A percentile compares a stretch with the other conserved stretches of the same genome.
Conservation (phyloP, 805 yeast species). For the Candida xiaguanensis region DNA sequence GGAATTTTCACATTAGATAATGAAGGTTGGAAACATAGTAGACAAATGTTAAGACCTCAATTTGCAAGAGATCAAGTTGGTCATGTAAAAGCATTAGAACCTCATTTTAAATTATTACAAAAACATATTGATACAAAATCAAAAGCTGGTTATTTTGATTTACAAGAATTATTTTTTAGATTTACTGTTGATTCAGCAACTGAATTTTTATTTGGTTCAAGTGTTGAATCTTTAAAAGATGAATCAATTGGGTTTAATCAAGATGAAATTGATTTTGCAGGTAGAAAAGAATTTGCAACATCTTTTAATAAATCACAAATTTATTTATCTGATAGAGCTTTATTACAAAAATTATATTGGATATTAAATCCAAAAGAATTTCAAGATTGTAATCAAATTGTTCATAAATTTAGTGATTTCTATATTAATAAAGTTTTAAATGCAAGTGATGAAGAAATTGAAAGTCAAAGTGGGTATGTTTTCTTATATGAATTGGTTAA, state of each 20-base stretch:
- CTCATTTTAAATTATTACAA: conserved; percentile 24
- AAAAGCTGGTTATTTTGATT: conserved; percentile 22
- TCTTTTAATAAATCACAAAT: conserved; percentile 35
- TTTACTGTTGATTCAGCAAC: conserved; percentile 39
- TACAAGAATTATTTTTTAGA: conserved; percentile 31
- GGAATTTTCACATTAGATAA: conserved; percentile 38
- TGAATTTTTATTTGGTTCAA: conserved; percentile 38
- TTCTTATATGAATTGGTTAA: conserved; percentile 38
- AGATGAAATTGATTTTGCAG: conserved; percentile 19
- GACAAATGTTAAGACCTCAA: conserved; percentile 38
- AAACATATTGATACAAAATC: conserved; percentile 15
- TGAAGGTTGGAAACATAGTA: conserved; percentile 33
- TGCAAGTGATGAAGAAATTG: conserved; percentile 24
- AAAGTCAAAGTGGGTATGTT: conserved; percentile 26
- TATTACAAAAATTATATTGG: conserved; percentile 28
- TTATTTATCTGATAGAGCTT: conserved; percentile 26
- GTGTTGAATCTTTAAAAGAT: conserved; percentile 24
- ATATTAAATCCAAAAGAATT: conserved; percentile 28
- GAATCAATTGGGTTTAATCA: conserved; percentile 17
- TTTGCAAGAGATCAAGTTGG: conserved; percentile 35
- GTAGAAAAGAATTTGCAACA: conserved; percentile 16
- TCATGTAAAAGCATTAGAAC: conserved; percentile 29
- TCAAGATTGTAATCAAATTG: conserved; percentile 26
- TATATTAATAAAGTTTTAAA: conserved; percentile 29
- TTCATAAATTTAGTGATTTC: conserved; percentile 27